These are phyloP conservation scores for Phytophthora tentaculata DNA, from an alignment of 352 stramenopile species.

Conservation along the genomic window DNA sequence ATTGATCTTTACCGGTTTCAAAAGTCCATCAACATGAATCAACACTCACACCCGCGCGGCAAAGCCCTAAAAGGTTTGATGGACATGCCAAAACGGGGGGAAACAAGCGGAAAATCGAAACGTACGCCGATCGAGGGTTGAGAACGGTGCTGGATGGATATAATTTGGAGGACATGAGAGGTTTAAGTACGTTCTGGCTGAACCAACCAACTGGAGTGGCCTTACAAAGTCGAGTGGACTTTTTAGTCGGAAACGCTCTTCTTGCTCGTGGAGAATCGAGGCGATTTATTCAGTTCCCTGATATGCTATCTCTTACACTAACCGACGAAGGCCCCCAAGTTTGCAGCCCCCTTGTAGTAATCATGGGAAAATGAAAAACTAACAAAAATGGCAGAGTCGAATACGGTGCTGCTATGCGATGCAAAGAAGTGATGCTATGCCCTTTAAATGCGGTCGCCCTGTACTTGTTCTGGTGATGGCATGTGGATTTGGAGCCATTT, in stretches of 20 bases:
- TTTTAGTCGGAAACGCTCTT: not conserved
- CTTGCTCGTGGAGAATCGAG: not conserved
- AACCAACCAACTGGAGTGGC: too few species aligned
- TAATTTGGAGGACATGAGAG: not conserved
- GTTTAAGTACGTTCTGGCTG: too few species aligned
- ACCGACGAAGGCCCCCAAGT: not conserved
- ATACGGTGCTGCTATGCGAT: conserved; percentile 1
- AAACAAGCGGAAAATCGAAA: not conserved
- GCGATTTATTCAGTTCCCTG: not conserved
- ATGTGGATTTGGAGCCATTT: conserved; percentile 6
- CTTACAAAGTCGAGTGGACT: not conserved
- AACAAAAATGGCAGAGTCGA: not conserved
- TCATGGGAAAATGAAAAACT: not conserved
- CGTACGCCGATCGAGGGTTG: not conserved
- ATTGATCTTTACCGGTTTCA: too few species aligned
- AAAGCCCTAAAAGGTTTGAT: too few species aligned
- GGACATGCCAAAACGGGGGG: not conserved
- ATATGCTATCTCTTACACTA: not conserved
- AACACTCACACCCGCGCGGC: too few species aligned
- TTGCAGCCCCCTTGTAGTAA: not conserved
- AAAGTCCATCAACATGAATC: too few species aligned
- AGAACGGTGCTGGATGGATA: too few species aligned
- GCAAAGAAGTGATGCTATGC: not conserved
- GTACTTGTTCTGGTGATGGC: conserved; percentile 6
- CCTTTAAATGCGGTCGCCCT: conserved; percentile 5